A percentile compares a stretch with the other conserved stretches of the same genome.
Conservation (phyloP, 2,329 filamentous ascomycete species). For the Eurotiales sp. region DNA sequence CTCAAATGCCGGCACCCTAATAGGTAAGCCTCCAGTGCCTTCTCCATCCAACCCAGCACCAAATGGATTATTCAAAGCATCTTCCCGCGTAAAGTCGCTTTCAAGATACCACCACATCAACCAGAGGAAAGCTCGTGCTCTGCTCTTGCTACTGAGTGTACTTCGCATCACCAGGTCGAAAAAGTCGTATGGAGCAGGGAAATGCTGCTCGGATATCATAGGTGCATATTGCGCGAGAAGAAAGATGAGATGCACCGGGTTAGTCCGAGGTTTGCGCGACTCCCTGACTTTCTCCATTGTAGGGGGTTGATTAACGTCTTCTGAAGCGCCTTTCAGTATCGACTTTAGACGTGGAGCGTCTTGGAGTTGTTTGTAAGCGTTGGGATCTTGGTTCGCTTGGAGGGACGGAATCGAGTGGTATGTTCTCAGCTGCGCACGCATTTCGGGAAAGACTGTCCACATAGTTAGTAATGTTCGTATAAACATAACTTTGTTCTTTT, state of each 20-base stretch:
- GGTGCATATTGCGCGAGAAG: slow-evolving; percentile 85
- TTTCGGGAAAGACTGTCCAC: slow-evolving; percentile 86
- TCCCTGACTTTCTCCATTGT: slow-evolving; percentile 78
- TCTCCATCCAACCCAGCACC: slow-evolving; percentile 53
- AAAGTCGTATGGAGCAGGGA: slow-evolving; percentile 80
- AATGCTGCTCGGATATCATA: slow-evolving; percentile 90
- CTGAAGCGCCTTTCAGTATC: slow-evolving; percentile 92
- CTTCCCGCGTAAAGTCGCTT: slow-evolving; percentile 86
- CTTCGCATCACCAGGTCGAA: slow-evolving; percentile 95
- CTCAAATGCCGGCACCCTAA: slow-evolving; percentile 47
- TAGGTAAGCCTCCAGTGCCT: slow-evolving; percentile 39
- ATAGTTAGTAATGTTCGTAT: not conserved
- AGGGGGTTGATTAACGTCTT: slow-evolving; percentile 81
- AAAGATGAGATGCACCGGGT: slow-evolving; percentile 96
- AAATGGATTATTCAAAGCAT: slow-evolving; percentile 86
- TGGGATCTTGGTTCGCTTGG: slow-evolving; percentile 89
- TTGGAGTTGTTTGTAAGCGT: slow-evolving; percentile 96
- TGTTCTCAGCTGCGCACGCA: slow-evolving; percentile 94
- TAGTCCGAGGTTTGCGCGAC: slow-evolving; percentile 70
- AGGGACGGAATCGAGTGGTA: slow-evolving; percentile 97
- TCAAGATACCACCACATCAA: slow-evolving; percentile 99
- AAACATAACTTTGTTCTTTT: not conserved
- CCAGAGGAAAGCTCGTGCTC: slow-evolving; percentile 89
- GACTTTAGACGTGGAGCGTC: slow-evolving; percentile 95
- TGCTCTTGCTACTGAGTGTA: slow-evolving; percentile 73